Conservation (phyloP, 1,284 basidiomycete species). For the Naganishia albida region DNA sequence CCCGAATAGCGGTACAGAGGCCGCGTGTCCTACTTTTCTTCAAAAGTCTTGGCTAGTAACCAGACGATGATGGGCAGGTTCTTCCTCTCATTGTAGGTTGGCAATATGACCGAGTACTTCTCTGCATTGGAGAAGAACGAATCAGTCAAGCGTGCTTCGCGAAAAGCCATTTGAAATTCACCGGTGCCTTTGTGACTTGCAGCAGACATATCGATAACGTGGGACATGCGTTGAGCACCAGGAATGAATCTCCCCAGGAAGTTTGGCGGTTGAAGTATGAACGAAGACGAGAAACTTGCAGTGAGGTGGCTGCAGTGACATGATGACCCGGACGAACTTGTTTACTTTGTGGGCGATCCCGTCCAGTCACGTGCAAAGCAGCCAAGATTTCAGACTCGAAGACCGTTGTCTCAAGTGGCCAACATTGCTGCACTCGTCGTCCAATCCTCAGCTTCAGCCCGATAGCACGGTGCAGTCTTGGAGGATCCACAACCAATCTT, state of each 20-base stretch:
- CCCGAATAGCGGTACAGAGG: not conserved
- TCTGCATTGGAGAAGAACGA: slow-evolving; percentile 32
- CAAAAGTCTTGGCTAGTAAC: slow-evolving; percentile 74
- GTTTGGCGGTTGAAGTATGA: not conserved
- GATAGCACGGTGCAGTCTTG: not conserved
- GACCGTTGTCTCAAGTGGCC: too few species aligned
- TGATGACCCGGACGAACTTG: not conserved
- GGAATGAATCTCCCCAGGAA: not conserved
- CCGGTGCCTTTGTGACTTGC: slow-evolving; percentile 16
- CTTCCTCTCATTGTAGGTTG: slow-evolving; percentile 90
- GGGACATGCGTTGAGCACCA: slow-evolving; percentile 31
- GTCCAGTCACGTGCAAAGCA: slow-evolving; percentile 8
- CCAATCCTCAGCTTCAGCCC: not conserved
- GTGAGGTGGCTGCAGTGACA: not conserved
- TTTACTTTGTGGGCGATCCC: slow-evolving; percentile 17
- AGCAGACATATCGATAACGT: slow-evolving; percentile 34
- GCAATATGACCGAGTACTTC: slow-evolving; percentile 85
- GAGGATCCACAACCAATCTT: not conserved
- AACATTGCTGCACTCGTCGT: too few species aligned
- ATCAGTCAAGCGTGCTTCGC: not conserved
- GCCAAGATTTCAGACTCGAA: slow-evolving; percentile 8
- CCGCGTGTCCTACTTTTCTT: slow-evolving; percentile 64
- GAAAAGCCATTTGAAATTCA: not conserved
- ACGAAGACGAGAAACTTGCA: not conserved
- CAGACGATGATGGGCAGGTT: slow-evolving; percentile 85